Base-by-base conservation (phyloP, 2,329 filamentous ascomycete genomes). In the Thermomyces lanuginosus region DNA sequence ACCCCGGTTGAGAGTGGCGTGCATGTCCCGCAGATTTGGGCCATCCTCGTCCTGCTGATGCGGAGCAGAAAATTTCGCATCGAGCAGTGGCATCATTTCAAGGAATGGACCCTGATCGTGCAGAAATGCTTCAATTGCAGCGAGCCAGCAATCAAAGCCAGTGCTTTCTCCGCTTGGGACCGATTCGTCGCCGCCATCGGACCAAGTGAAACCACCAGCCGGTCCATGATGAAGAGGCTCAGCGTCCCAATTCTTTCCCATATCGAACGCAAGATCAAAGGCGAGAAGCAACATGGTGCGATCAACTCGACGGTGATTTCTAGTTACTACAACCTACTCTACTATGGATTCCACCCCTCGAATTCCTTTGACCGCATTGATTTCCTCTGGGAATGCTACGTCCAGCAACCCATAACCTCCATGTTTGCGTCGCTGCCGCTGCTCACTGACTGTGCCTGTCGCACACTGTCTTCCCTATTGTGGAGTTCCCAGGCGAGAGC, bases 11-110 rank as follows among this genome's bases (percentile, higher is more conserved):
- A 72, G 8, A 65, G 69, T 12, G 69, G 68, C 6, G 50, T 63
- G 0, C 62, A 70, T 20, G 83, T 92, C 1, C 84, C 89, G 4
- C 78, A 83, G 37, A 80, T 95, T 12, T 95, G 86, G 86, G 77
- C 78, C 32, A 69, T 82, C 18, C 61, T 92, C 2, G 70, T 86
- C 5, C 63, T 92, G 2, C 71, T 92, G 29, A 60, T 93, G 24
- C 72, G 77, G 28, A 60, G 53, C 34, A 55, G 71, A 55, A 51
- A 72, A 48, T 37, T 62, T 60, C 43, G 71, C 58, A 37, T 73
- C 46, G 56, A 67, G 14, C 50, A 58, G 19, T 95, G 86, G 79
- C 63, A 74, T 16, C 69, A 77, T 42, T 72, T 82, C 35, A 66
- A 63, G 15, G 62, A 67, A 4, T 93, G 82, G 78, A 60, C 93